phyloP scores from a whole-genome alignment of 2,329 filamentous ascomycete species.

The Neurospora crassa region DNA sequence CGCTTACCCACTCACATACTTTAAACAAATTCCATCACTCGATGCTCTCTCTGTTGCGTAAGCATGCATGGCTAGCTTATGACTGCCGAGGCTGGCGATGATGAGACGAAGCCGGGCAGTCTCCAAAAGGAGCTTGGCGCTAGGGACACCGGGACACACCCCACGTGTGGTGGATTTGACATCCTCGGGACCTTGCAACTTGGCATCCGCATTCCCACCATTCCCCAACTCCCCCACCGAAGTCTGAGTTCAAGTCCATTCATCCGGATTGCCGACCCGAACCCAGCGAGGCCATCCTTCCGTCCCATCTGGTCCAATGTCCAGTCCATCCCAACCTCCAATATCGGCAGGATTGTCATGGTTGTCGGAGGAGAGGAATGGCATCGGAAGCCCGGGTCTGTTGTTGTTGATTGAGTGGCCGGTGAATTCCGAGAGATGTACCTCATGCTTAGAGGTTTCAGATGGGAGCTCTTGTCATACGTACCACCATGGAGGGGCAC shows the following conservation, averaged over 20 bases:
- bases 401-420: background rate
- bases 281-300: background rate
- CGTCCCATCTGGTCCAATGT: background rate
- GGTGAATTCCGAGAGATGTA: background rate
- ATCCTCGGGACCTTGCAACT: background rate
- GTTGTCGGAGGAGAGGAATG: background rate
- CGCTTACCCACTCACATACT: background rate
- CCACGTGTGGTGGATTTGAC: background rate
- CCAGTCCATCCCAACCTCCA: background rate
- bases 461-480: background rate
- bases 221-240: background rate
- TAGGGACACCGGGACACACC: background rate
- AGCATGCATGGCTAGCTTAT: background rate
- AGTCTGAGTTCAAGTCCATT: slow-evolving; percentile 8
- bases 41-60: background rate
- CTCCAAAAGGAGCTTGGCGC: background rate
- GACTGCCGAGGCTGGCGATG: background rate
- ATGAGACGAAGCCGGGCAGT: background rate
- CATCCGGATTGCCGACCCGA: slow-evolving; percentile 16
- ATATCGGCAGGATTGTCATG: background rate
- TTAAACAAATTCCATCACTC: background rate
- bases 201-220: background rate
- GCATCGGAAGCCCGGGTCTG: background rate
- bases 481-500: background rate
- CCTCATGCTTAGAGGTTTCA: background rate